These are phyloP conservation scores for Claviceps sp. DNA, from an alignment of 2,329 filamentous ascomycete species.

Conservation along the genomic window DNA sequence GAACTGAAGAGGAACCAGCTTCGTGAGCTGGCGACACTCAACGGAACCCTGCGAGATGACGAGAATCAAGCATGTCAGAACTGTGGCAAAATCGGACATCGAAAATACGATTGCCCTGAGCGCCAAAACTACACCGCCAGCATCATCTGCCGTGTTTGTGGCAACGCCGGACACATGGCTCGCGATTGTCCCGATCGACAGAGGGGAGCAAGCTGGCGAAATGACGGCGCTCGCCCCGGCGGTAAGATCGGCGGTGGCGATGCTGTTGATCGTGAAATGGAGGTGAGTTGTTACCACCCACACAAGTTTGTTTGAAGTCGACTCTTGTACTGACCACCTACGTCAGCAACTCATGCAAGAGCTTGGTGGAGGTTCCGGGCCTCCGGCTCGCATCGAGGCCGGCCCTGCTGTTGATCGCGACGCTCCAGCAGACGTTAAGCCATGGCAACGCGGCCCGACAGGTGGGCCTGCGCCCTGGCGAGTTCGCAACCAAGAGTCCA, in stretches of 20 bases:
- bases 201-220: conserved; percentile 84
- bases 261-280: conserved; percentile 85
- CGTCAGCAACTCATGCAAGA: conserved; percentile 90
- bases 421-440: conserved; percentile 51
- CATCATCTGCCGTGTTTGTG: conserved; percentile 97
- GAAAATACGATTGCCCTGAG: conserved; percentile 97
- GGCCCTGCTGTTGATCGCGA: conserved; percentile 50
- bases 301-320: not conserved
- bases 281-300: conserved; percentile 45
- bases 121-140: conserved; percentile 98
- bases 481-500: conserved; percentile 37
- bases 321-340: conserved; percentile 24
- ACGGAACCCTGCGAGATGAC: conserved; percentile 96
- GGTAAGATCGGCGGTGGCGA: conserved; percentile 64
- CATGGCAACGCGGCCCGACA: conserved; percentile 79
- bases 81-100: conserved; percentile 95
- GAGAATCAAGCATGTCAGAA: conserved; percentile 99
- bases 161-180: conserved; percentile 96
- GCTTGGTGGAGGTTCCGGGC: conserved; percentile 61
- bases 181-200: conserved; percentile 93
- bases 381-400: conserved; percentile 75
- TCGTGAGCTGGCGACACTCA: conserved; percentile 90
- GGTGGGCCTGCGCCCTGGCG: conserved; percentile 77
- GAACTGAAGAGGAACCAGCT: conserved; percentile 98
- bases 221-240: conserved; percentile 45